phyloP scores from a whole-genome alignment of 2,329 filamentous ascomycete genomes.

The Aspergillus bombycis region DNA sequence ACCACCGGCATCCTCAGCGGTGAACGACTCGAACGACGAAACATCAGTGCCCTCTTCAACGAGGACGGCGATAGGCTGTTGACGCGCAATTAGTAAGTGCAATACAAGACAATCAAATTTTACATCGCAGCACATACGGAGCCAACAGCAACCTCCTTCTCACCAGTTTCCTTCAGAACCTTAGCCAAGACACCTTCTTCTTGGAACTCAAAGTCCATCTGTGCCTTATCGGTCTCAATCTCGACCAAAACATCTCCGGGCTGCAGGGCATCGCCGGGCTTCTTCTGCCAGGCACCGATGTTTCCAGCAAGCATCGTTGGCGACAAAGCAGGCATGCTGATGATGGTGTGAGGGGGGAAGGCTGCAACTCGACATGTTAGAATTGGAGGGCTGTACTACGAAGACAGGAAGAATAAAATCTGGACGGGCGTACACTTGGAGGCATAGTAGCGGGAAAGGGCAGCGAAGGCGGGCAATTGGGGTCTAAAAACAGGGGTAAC shows the following conservation, averaged over 20 bases:
- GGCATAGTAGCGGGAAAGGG: slow-evolving; percentile 68
- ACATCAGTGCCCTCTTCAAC: slow-evolving; percentile 90
- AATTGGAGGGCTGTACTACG: slow-evolving; percentile 8
- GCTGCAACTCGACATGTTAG: slow-evolving; percentile 59
- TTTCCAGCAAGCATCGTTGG: slow-evolving; percentile 97
- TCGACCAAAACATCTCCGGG: slow-evolving; percentile 96
- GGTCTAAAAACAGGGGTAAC: slow-evolving; percentile 30
- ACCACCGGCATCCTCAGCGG: slow-evolving; percentile 86
- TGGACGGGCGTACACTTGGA: slow-evolving; percentile 61
- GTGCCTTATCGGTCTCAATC: slow-evolving; percentile 99
- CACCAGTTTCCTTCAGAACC: slow-evolving; percentile 87
- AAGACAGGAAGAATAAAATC: background rate
- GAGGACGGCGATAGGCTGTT: slow-evolving; percentile 89
- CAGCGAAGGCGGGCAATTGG: slow-evolving; percentile 58
- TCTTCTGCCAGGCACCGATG: slow-evolving; percentile 98
- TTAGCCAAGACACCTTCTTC: slow-evolving; percentile 96
- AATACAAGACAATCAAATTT: slow-evolving; percentile 13
- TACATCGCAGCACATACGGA: slow-evolving; percentile 68
- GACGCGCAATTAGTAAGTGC: slow-evolving; percentile 28
- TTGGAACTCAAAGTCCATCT: slow-evolving; percentile 99
- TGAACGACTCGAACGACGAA: slow-evolving; percentile 85
- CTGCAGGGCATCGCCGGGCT: slow-evolving; percentile 80
- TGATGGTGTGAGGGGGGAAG: slow-evolving; percentile 89
- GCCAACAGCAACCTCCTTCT: slow-evolving; percentile 92
- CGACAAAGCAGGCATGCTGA: slow-evolving; percentile 97